phyloP scores from a whole-genome alignment of 2,329 filamentous ascomycete species.

The Trichophyton verrucosum region DNA sequence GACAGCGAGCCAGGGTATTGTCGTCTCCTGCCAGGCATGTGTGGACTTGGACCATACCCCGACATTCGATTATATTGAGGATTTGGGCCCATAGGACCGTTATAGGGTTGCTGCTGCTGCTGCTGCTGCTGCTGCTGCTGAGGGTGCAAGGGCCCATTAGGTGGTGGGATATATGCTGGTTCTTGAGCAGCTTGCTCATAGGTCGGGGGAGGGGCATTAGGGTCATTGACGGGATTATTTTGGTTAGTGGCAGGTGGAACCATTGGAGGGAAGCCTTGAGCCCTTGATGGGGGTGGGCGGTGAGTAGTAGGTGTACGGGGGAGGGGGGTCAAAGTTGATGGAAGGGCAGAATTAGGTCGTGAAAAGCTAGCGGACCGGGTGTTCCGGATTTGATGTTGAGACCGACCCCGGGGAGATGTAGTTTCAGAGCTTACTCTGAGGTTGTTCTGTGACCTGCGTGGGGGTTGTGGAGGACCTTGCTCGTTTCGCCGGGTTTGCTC shows the following conservation, averaged over 20 bases:
- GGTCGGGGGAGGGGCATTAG: conserved; percentile 48
- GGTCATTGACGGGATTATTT: conserved; percentile 29
- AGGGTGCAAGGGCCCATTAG: conserved; percentile 13
- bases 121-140: not conserved
- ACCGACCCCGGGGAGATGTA: not conserved
- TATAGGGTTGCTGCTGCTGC: too few relatives aligned
- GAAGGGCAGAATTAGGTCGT: conserved; percentile 13
- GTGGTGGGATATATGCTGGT: conserved; percentile 43
- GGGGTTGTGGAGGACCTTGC: not conserved
- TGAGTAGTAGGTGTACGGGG: conserved; percentile 9
- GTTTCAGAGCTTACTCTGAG: not conserved
- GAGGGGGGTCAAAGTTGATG: conserved; percentile 13
- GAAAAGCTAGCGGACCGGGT: conserved; percentile 6
- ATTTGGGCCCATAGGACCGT: not conserved
- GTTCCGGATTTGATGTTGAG: not conserved
- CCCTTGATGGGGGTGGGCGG: conserved; percentile 11
- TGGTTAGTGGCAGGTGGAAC: conserved; percentile 31
- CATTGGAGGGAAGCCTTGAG: conserved; percentile 18
- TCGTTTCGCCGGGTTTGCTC: conserved; percentile 53
- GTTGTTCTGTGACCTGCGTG: not conserved
- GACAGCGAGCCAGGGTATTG: conserved; percentile 9
- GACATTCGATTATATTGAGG: not conserved
- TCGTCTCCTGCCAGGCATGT: conserved; percentile 10
- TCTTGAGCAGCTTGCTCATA: conserved; percentile 53
- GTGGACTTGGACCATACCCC: not conserved